Conservation (phyloP, 176 grass and related monocot genomes). For the Avena sativa region DNA sequence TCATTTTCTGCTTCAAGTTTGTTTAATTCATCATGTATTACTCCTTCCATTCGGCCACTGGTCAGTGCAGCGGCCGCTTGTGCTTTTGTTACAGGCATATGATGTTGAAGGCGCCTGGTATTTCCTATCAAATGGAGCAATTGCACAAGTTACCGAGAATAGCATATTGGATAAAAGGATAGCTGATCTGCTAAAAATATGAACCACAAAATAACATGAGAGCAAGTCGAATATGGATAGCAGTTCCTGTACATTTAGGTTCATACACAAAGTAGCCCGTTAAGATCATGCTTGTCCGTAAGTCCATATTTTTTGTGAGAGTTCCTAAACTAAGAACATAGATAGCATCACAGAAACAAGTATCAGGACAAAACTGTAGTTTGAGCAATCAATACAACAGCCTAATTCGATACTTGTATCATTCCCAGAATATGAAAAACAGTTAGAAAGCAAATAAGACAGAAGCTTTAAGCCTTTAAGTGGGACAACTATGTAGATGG, state of each 20-base stretch:
- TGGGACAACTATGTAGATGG: background rate
- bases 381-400: conserved; percentile 22
- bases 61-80: conserved; percentile 85
- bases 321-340: conserved; percentile 8
- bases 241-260: background rate
- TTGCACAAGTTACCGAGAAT: conserved; percentile 31
- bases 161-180: conserved; percentile 12
- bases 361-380: background rate
- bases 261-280: conserved; percentile 9
- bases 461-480: background rate
- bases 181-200: background rate
- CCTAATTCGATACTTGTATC: background rate
- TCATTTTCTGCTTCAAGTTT: conserved; percentile 71
- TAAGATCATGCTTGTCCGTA: conserved; percentile 14
- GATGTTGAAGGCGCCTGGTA: conserved; percentile 84
- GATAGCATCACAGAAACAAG: conserved; percentile 5
- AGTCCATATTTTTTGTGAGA: background rate
- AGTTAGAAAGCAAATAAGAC: background rate
- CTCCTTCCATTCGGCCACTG: conserved; percentile 80
- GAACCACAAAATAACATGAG: conserved; percentile 25
- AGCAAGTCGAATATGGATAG: background rate
- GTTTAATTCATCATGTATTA: conserved; percentile 65
- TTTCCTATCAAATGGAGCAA: conserved; percentile 71
- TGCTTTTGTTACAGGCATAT: conserved; percentile 89
- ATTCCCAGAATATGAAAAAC: background rate